Evolutionary conservation across 1,139 yeast genomes (phyloP).

Genomic region (Debaryomycetaceae sp.): DNA sequence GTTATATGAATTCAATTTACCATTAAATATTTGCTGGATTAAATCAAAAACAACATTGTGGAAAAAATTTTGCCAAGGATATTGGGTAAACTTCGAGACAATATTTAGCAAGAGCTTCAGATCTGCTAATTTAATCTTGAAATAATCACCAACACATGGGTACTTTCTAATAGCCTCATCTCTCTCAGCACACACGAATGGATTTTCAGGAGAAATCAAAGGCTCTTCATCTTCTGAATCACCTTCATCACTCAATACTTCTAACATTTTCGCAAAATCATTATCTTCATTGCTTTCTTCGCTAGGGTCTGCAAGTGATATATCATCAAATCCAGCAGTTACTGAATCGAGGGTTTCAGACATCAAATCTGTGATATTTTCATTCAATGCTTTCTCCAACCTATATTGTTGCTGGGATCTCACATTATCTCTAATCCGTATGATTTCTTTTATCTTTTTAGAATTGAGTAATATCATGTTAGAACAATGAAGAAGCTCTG

Average conservation of each 20-base stretch:
- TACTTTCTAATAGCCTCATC: constrained; percentile 28
- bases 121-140: constrained; percentile 41
- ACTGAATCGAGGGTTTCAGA: constrained; percentile 22
- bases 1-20: constrained; percentile 46
- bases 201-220: constrained; percentile 43
- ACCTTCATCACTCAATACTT: constrained; percentile 16
- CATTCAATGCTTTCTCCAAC: constrained; percentile 33
- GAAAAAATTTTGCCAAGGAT: constrained; percentile 49
- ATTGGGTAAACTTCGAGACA: constrained; percentile 35
- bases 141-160: constrained; percentile 45
- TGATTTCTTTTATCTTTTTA: constrained; percentile 32
- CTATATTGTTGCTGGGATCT: constrained; percentile 30
- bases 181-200: constrained; percentile 43
- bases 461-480: constrained; percentile 48
- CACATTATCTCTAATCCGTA: constrained; percentile 34
- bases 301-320: constrained; percentile 32
- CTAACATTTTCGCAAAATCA: constrained; percentile 7
- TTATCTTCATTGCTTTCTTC: neutral
- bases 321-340: constrained; percentile 38
- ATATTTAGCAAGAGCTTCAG: constrained; percentile 36
- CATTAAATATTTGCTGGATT: constrained; percentile 48
- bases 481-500: constrained; percentile 47
- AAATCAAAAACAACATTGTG: constrained; percentile 51
- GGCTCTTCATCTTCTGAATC: constrained; percentile 51
- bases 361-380: constrained; percentile 14